Evolutionary conservation across 768 basidiomycete genomes (phyloP).

Genomic region (Hygrocybe punicea): DNA sequence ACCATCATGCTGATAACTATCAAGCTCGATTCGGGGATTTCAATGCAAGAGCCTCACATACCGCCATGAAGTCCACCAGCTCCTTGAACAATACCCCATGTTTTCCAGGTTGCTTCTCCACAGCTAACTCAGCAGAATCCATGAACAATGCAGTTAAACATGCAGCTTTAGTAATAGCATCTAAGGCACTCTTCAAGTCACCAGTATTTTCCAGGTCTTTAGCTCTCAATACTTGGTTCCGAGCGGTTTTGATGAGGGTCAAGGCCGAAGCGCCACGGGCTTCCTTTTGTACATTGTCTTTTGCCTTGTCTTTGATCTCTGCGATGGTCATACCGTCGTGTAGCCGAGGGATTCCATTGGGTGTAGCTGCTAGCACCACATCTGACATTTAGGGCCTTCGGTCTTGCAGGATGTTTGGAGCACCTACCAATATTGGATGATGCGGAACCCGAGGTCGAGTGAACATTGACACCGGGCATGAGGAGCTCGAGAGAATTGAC

Average conservation of each 20-base stretch:
- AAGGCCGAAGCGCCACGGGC: conserved; percentile 58
- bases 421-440: too few species aligned
- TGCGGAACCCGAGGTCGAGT: too few species aligned
- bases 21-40: conserved; percentile 8
- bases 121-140: conserved; percentile 57
- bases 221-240: conserved; percentile 52
- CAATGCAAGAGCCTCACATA: conserved; percentile 32
- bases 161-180: conserved; percentile 59
- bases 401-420: too few species aligned
- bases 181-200: conserved; percentile 59
- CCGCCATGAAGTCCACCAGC: conserved; percentile 62
- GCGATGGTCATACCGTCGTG: conserved; percentile 39
- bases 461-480: too few species aligned
- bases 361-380: background rate
- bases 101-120: conserved; percentile 44
- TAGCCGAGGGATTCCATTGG: conserved; percentile 15
- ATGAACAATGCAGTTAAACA: conserved; percentile 56
- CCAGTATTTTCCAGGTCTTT: conserved; percentile 52
- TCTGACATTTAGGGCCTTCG: too few species aligned
- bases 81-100: conserved; percentile 60
- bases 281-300: conserved; percentile 46
- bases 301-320: conserved; percentile 46
- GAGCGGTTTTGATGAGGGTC: conserved; percentile 60
- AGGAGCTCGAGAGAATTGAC: too few species aligned
- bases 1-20: conserved; percentile 31